Conservation (phyloP, 208 protist species). For the Trypanosoma vivax region DNA sequence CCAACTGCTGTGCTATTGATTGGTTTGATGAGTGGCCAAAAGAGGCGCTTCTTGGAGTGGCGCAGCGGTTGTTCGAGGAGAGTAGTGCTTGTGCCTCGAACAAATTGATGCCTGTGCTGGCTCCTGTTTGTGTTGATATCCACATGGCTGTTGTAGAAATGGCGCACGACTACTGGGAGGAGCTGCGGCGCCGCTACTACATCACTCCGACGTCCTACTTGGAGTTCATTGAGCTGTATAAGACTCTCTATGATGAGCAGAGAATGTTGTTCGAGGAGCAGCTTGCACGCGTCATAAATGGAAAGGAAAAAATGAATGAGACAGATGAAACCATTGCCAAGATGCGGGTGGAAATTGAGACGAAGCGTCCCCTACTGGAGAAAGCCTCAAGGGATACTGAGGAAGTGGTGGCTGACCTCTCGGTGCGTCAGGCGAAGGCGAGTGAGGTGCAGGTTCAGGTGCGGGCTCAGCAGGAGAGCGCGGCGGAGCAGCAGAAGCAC, state of each 20-base stretch:
- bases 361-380: conserved; percentile 85
- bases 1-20: conserved; percentile 97
- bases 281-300: conserved; percentile 88
- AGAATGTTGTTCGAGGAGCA: conserved; percentile 70
- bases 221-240: conserved; percentile 94
- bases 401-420: conserved; percentile 85
- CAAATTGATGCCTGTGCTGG: conserved; percentile 55
- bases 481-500: conserved; percentile 75
- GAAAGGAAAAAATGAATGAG: conserved; percentile 87
- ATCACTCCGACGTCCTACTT: conserved; percentile 95
- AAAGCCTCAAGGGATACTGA: conserved; percentile 85
- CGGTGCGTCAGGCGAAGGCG: conserved; percentile 78
- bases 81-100: conserved; percentile 17
- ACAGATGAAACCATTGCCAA: conserved; percentile 90
- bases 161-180: conserved; percentile 83
- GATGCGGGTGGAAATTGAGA: conserved; percentile 90
- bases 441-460: conserved; percentile 87
- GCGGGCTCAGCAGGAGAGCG: conserved; percentile 85
- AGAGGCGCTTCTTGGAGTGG: conserved; percentile 90
- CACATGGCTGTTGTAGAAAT: conserved; percentile 68
- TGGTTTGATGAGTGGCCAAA: conserved; percentile 97
- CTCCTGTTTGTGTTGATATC: conserved; percentile 84
- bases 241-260: conserved; percentile 75
- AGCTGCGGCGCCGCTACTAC: conserved; percentile 91
- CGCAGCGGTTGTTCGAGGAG: conserved; percentile 73